phyloP scores from a whole-genome alignment of 768 basidiomycete genomes.

The Candolleomyces efflorescens region DNA sequence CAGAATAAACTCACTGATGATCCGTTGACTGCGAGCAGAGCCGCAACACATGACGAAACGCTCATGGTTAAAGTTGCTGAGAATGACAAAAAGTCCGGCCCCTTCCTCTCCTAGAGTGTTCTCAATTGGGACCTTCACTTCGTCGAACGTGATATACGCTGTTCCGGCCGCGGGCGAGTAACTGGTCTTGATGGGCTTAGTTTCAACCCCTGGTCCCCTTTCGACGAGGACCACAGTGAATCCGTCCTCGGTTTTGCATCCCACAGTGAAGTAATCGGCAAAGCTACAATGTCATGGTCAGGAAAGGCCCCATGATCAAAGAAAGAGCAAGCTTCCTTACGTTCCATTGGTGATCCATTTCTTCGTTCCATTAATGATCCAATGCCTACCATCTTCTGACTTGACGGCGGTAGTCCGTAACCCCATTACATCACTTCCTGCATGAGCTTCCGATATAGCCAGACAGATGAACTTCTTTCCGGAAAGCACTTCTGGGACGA shows the following conservation, averaged over 20 bases:
- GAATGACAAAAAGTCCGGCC: constrained; percentile 33
- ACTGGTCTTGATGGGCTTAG: constrained; percentile 59
- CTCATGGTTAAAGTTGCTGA: constrained; percentile 91
- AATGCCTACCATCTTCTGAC: constrained; percentile 77
- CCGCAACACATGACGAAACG: constrained; percentile 87
- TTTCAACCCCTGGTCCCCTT: constrained; percentile 41
- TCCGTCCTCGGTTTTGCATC: constrained; percentile 68
- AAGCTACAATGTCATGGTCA: constrained; percentile 20
- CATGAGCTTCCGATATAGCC: constrained; percentile 87
- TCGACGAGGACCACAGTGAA: constrained; percentile 79
- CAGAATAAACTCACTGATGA: constrained; percentile 15
- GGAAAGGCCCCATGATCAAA: background rate
- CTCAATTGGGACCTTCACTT: constrained; percentile 81
- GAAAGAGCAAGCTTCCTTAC: constrained; percentile 27
- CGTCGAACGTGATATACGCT: constrained; percentile 75
- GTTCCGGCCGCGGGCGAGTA: constrained; percentile 90
- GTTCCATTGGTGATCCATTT: constrained; percentile 85
- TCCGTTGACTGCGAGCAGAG: constrained; percentile 51
- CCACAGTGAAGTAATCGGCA: constrained; percentile 64
- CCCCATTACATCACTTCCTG: constrained; percentile 81
- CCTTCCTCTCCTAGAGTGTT: constrained; percentile 64
- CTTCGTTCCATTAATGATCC: constrained; percentile 78
- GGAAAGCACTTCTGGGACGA: constrained; percentile 63
- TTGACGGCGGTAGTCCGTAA: constrained; percentile 75
- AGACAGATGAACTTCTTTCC: constrained; percentile 84